A percentile compares a stretch with the other conserved stretches of the same genome.
These are phyloP conservation scores for Gloeophyllum trabeum DNA, from an alignment of 768 basidiomycete species.

Conservation along the genomic window DNA sequence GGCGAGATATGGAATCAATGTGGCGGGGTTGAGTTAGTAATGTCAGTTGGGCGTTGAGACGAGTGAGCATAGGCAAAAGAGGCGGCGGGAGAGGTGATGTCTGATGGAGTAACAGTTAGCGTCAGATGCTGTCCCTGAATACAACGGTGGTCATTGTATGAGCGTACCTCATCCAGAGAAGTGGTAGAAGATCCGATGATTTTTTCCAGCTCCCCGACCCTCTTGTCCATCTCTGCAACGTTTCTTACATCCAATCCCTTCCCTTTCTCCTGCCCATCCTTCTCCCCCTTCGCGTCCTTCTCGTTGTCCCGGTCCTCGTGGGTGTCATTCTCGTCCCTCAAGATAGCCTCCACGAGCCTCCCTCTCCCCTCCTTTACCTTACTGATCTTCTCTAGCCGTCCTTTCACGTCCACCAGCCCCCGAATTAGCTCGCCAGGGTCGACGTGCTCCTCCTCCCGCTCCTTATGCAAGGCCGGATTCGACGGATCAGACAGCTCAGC, in stretches of 20 bases:
- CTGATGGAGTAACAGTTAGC: no score
- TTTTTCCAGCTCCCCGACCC: constrained; percentile 77
- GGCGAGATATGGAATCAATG: constrained; percentile 88
- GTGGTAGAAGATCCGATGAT: constrained; percentile 74
- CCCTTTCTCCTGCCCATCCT: constrained; percentile 8
- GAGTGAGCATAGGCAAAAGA: constrained; percentile 69
- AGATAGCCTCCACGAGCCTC: constrained; percentile 46
- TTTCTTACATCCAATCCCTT: constrained; percentile 29
- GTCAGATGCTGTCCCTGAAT: no score
- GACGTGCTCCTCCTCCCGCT: constrained; percentile 45
- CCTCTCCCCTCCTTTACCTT: constrained; percentile 57
- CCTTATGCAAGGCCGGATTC: constrained; percentile 52
- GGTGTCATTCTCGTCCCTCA: constrained; percentile 25
- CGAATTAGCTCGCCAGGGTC: constrained; percentile 70
- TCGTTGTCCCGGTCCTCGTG: constrained; percentile 10
- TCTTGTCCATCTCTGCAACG: constrained; percentile 68
- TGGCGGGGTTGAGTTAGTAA: constrained; percentile 92
- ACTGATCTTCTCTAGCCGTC: constrained; percentile 55
- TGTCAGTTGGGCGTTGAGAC: constrained; percentile 76
- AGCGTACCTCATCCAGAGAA: constrained; percentile 69
- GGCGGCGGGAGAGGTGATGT: constrained; percentile 66
- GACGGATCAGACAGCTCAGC: constrained; percentile 72
- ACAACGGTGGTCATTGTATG: no score
- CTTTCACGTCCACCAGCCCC: constrained; percentile 66
- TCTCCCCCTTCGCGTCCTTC: constrained; percentile 3